These are phyloP conservation scores for Hevea brasiliensis DNA, from an alignment of 345 rosid genomes.

Conservation along the genomic window DNA sequence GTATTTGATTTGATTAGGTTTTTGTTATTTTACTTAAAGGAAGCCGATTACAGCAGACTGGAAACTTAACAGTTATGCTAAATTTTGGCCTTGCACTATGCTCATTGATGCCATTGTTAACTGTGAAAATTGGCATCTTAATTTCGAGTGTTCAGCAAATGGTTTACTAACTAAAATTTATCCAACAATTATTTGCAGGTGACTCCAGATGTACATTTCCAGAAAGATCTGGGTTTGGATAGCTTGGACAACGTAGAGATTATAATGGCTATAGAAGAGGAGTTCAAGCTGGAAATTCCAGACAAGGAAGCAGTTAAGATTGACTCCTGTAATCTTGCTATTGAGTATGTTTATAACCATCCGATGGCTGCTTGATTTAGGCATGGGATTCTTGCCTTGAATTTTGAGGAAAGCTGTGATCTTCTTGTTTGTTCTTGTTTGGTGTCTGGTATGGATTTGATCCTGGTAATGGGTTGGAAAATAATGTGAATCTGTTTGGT, in stretches of 20 bases:
- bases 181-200: slow-evolving; percentile 44
- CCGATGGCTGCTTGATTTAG: slow-evolving; percentile 67
- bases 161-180: not conserved
- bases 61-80: not conserved
- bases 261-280: slow-evolving; percentile 95
- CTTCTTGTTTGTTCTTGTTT: slow-evolving; percentile 14
- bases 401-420: slow-evolving; percentile 12
- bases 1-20: not conserved
- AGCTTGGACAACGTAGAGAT: slow-evolving; percentile 94
- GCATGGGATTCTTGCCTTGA: slow-evolving; percentile 8
- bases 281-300: slow-evolving; percentile 92
- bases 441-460: slow-evolving; percentile 18
- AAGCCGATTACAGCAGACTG: not conserved
- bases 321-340: slow-evolving; percentile 76
- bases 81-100: not conserved
- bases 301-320: slow-evolving; percentile 95
- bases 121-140: not conserved
- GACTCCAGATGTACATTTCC: slow-evolving; percentile 77
- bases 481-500: slow-evolving; percentile 33
- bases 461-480: slow-evolving; percentile 33
- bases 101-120: not conserved
- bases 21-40: not conserved
- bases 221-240: slow-evolving; percentile 83
- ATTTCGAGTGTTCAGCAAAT: not conserved
- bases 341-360: slow-evolving; percentile 81